These are phyloP conservation scores for Piper longum DNA, from an alignment of 164 flowering plant species.

Conservation along the genomic window DNA sequence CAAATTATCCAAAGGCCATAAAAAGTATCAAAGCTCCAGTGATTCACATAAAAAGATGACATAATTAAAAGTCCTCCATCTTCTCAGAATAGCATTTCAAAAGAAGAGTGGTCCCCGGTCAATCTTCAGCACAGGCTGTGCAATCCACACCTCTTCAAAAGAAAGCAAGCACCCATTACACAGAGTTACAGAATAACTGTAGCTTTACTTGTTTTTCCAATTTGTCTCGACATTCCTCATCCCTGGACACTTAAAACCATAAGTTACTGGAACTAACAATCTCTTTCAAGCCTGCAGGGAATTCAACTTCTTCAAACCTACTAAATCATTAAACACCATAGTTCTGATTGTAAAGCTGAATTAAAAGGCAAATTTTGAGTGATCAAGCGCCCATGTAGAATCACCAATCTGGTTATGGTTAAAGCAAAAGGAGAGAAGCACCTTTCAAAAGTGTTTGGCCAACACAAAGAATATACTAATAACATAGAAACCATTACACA, in stretches of 20 bases:
- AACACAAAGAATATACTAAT: background rate
- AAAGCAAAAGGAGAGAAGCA: conserved; percentile 6
- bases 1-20: conserved; percentile 2
- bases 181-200: background rate
- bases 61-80: background rate
- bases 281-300: conserved; percentile 20
- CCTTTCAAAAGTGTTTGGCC: conserved; percentile 7
- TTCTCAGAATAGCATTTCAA: background rate
- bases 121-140: background rate
- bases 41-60: background rate
- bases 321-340: conserved; percentile 50
- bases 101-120: no score
- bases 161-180: background rate
- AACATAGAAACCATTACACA: background rate
- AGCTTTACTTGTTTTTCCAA: background rate
- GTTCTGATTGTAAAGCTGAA: conserved; percentile 36
- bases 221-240: background rate
- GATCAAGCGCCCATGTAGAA: conserved; percentile 12
- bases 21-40: no score
- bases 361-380: conserved; percentile 29
- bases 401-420: conserved; percentile 16
- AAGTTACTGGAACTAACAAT: conserved; percentile 1
- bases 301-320: conserved; percentile 18
- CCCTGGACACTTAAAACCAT: conserved; percentile 1
- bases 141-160: background rate